phyloP scores from a whole-genome alignment of 495 filamentous ascomycete genomes.

The Hypomontagnella monticulosa region DNA sequence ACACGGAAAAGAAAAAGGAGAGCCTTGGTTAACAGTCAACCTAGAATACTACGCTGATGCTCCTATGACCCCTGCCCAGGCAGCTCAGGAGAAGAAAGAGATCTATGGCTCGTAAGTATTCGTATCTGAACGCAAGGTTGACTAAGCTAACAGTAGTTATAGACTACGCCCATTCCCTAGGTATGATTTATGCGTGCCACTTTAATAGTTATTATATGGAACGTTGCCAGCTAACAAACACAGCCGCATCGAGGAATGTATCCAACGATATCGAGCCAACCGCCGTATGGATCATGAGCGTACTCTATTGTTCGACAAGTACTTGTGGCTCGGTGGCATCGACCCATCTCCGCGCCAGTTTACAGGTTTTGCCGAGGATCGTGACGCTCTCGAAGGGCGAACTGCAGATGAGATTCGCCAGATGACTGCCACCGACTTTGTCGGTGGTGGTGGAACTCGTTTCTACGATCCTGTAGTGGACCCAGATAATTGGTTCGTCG shows the following conservation, averaged over 20 bases:
- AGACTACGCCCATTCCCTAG: conserved; percentile 51
- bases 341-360: conserved; percentile 73
- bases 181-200: conserved; percentile 40
- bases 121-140: conserved; percentile 1
- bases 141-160: conserved; percentile 24
- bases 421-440: conserved; percentile 68
- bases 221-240: conserved; percentile 22
- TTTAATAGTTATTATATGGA: background rate
- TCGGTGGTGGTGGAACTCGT: conserved; percentile 52
- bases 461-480: conserved; percentile 56
- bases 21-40: conserved; percentile 10
- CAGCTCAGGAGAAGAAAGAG: conserved; percentile 63
- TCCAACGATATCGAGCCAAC: conserved; percentile 79
- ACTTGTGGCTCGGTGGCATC: conserved; percentile 85
- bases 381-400: conserved; percentile 62
- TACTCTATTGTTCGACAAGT: conserved; percentile 76
- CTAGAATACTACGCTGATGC: conserved; percentile 78
- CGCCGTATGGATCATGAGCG: conserved; percentile 74
- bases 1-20: background rate
- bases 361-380: conserved; percentile 64
- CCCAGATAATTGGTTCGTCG: conserved; percentile 71
- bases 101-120: conserved; percentile 64
- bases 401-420: conserved; percentile 68
- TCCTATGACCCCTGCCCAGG: conserved; percentile 75
- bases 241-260: conserved; percentile 85